A percentile compares a stretch with the other conserved stretches of the same genome.
These are phyloP conservation scores for Gyrodon lividus DNA, from an alignment of 768 basidiomycete genomes.

Conservation along the genomic window DNA sequence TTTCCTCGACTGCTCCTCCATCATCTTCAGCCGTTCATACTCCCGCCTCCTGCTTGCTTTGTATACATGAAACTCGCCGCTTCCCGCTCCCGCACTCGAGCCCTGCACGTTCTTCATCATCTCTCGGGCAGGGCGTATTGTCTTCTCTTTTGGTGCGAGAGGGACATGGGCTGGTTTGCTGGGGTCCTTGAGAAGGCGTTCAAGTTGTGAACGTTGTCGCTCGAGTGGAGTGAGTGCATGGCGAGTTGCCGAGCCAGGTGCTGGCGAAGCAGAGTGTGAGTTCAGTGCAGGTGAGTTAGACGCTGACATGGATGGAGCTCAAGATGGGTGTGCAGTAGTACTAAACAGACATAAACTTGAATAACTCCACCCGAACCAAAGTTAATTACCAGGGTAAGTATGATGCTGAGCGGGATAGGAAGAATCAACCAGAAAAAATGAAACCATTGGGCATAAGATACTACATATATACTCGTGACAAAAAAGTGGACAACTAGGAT, in stretches of 20 bases:
- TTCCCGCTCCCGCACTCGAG: slow-evolving; percentile 94
- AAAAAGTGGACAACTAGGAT: slow-evolving; percentile 10
- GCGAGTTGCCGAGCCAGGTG: slow-evolving; percentile 28
- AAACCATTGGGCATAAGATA: slow-evolving; percentile 3
- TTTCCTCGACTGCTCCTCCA: slow-evolving; percentile 80
- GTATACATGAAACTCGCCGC: slow-evolving; percentile 98
- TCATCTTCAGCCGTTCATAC: slow-evolving; percentile 88
- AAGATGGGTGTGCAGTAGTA: slow-evolving; percentile 5
- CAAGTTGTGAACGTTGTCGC: slow-evolving; percentile 65
- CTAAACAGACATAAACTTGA: slow-evolving; percentile 27
- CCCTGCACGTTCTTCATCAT: slow-evolving; percentile 99
- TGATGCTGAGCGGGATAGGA: neutral
- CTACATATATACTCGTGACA: neutral
- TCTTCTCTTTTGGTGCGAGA: slow-evolving; percentile 77
- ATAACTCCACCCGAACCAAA: too few species aligned
- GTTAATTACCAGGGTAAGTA: too few species aligned
- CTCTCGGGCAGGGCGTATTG: slow-evolving; percentile 77
- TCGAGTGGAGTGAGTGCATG: slow-evolving; percentile 55
- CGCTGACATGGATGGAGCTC: slow-evolving; percentile 24
- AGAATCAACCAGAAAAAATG: neutral
- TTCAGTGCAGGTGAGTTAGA: slow-evolving; percentile 28
- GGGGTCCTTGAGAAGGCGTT: slow-evolving; percentile 88
- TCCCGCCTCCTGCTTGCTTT: slow-evolving; percentile 92
- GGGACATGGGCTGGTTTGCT: slow-evolving; percentile 79
- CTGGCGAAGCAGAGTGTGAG: slow-evolving; percentile 33